phyloP scores from a whole-genome alignment of 768 basidiomycete genomes.

The Krasilnikovozyma curviuscula region DNA sequence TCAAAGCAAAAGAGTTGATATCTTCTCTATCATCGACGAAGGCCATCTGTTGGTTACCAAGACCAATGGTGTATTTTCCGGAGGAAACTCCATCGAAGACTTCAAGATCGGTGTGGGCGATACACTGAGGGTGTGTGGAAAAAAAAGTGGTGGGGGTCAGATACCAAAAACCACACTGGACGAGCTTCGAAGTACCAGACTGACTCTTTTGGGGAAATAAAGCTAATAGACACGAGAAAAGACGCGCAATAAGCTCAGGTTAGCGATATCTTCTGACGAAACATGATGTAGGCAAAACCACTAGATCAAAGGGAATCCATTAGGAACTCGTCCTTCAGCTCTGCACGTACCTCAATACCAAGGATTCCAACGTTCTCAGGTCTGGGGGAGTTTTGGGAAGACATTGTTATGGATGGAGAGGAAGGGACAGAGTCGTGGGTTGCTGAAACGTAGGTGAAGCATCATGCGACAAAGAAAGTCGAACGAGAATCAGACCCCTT shows the following conservation, averaged over 20 bases:
- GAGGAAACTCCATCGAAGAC: constrained; percentile 79
- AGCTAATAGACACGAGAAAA: constrained; percentile 46
- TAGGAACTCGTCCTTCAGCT: not conserved
- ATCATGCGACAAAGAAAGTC: too few relatives aligned
- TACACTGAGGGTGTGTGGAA: constrained; percentile 39
- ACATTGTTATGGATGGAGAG: too few relatives aligned
- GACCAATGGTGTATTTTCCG: constrained; percentile 97
- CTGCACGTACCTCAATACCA: constrained; percentile 9
- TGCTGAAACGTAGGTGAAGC: too few relatives aligned
- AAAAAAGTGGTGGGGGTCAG: not conserved
- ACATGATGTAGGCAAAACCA: not conserved
- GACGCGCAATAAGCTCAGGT: not conserved
- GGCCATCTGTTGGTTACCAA: constrained; percentile 95
- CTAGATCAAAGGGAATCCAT: not conserved
- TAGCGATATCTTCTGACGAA: not conserved
- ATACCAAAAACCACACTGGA: not conserved
- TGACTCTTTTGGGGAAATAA: constrained; percentile 79
- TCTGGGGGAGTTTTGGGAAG: too few relatives aligned
- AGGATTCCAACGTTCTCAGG: constrained; percentile 90
- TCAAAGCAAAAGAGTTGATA: constrained; percentile 93
- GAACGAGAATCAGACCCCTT: too few relatives aligned
- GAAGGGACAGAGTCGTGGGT: too few relatives aligned
- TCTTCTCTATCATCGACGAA: constrained; percentile 97
- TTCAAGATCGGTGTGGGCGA: constrained; percentile 88
- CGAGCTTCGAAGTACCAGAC: constrained; percentile 19